Percentiles rank a stretch among this genome's conserved stretches.
Evolutionary conservation across 164 flowering plant genomes (phyloP).

Genomic region (Umbellularia californica): DNA sequence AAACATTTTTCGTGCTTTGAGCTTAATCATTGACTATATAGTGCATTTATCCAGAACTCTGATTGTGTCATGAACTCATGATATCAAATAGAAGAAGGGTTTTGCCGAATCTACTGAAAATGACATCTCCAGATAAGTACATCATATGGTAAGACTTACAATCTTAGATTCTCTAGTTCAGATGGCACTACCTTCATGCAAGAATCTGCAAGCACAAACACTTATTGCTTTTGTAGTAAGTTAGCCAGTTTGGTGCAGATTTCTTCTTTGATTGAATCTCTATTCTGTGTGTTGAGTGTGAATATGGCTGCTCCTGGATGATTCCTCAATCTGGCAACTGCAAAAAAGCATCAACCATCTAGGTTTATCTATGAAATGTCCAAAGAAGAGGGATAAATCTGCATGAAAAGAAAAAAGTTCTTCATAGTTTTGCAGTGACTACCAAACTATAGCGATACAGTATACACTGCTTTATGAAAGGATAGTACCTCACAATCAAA

Average conservation of each 20-base stretch:
- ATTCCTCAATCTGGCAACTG: slow-evolving; percentile 78
- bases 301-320: slow-evolving; percentile 62
- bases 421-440: too few species aligned
- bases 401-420: background rate
- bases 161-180: background rate
- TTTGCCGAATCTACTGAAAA: background rate
- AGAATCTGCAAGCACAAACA: background rate
- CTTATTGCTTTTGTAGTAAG: slow-evolving; percentile 20
- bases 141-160: background rate
- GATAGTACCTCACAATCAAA: too few species aligned
- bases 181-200: background rate
- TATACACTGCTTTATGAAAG: too few species aligned
- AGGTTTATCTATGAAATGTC: background rate
- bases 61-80: background rate
- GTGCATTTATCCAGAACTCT: background rate
- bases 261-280: slow-evolving; percentile 50
- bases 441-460: too few species aligned
- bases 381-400: background rate
- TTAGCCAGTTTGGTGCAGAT: slow-evolving; percentile 39
- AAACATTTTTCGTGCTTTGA: too few species aligned
- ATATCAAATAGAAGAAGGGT: background rate
- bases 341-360: slow-evolving; percentile 1
- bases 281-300: slow-evolving; percentile 44
- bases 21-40: too few species aligned
- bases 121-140: background rate